Conservation (phyloP, 1,139 yeast species). For the Suhomyces chickasaworum region DNA sequence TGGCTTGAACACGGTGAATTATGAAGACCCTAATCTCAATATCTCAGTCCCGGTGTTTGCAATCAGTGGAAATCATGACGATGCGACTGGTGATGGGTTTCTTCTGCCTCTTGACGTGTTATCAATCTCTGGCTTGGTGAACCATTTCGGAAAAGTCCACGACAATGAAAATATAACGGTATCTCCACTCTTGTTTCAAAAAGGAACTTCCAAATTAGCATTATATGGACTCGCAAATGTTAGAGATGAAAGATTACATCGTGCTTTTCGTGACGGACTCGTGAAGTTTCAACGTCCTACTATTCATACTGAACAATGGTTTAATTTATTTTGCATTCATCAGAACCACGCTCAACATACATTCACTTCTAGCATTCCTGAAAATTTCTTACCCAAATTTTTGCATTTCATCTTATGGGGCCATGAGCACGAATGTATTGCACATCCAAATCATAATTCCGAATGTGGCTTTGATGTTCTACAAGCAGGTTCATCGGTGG, state of each 20-base stretch:
- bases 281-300: slow-evolving; percentile 79
- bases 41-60: slow-evolving; percentile 92
- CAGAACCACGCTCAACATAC: slow-evolving; percentile 86
- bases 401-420: slow-evolving; percentile 92
- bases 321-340: slow-evolving; percentile 85
- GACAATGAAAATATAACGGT: slow-evolving; percentile 76
- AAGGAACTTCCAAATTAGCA: slow-evolving; percentile 81
- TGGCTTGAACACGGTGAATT: slow-evolving; percentile 72
- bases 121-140: slow-evolving; percentile 78
- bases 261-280: slow-evolving; percentile 78
- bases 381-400: slow-evolving; percentile 76
- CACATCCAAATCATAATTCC: slow-evolving; percentile 66
- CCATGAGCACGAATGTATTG: slow-evolving; percentile 94
- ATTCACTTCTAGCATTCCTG: slow-evolving; percentile 81
- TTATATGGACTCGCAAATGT: slow-evolving; percentile 88
- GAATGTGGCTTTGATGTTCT: slow-evolving; percentile 74
- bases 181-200: slow-evolving; percentile 78
- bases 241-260: slow-evolving; percentile 82
- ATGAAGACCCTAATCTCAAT: slow-evolving; percentile 87
- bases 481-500: slow-evolving; percentile 94
- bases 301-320: slow-evolving; percentile 66
- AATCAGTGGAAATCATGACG: slow-evolving; percentile 96
- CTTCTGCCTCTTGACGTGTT: slow-evolving; percentile 88
- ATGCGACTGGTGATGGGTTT: slow-evolving; percentile 86
- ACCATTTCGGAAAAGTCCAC: slow-evolving; percentile 84